Base-by-base conservation (phyloP, 2,329 filamentous ascomycete genomes). In the Juglanconis juglandina region DNA sequence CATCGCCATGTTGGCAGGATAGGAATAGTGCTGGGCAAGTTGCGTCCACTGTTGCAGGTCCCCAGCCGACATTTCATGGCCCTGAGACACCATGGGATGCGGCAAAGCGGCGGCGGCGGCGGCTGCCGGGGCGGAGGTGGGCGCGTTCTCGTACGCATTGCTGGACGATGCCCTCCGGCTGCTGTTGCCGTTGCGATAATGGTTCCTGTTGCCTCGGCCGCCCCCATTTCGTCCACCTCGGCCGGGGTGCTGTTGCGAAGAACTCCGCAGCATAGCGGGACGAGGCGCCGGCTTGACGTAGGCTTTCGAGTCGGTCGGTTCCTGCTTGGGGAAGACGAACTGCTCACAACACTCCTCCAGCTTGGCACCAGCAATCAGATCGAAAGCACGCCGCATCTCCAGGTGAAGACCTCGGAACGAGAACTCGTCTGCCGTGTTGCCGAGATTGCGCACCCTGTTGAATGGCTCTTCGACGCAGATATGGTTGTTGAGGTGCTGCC, bases 381-480 rank as follows among this genome's bases (percentile, higher is more conserved):
- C 89, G 71, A 96, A 98, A 1, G 95, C 95, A 66, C 92, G 84
- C 63, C 95, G 87, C 53, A 99, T 79, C 75, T 99, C 95, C 66
- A 92, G 75, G 72, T 99, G 95, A 35, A 99, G 84, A 1, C 95
- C 95, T 54, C 90, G 86, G 75, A 96, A 97, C 0, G 95, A 94
- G 48, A 91, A 96, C 71, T 96, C 93, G 71, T 99, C 95, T 8
- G 92, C 95, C 2, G 95, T 98, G 68, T 99, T 99, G 47, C 93
- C 95, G 50, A 99, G 80, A 72, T 99, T 99, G 47, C 95, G 86
- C 41, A 83, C 82, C 4, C 83, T 89, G 69, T 96, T 99, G 80
- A 99, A 99, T 0, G 95, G 95, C 73, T 99, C 95, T 72, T 99
- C 95, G 10, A 99, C 91, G 71, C 94, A 97, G 37, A 90, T 87